phyloP scores from a whole-genome alignment of 2,329 filamentous ascomycete species.

The Nemania diffusa region DNA sequence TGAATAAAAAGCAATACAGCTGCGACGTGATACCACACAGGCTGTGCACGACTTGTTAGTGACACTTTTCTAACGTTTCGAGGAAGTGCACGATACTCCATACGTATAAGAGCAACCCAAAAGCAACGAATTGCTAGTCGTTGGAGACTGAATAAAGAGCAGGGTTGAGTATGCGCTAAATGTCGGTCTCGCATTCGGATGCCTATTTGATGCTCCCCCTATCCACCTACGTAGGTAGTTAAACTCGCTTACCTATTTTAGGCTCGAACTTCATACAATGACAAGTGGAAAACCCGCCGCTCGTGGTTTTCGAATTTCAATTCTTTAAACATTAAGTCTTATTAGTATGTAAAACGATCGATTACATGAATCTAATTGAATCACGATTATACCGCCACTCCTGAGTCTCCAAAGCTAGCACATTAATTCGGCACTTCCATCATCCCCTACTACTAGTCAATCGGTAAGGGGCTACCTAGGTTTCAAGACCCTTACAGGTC shows the following conservation, averaged over 20 bases:
- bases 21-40: neutral
- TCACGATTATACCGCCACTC: neutral
- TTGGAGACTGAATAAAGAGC: neutral
- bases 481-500: conserved; percentile 34
- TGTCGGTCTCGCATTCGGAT: conserved; percentile 28
- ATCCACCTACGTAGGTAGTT: neutral
- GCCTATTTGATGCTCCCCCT: neutral
- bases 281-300: neutral
- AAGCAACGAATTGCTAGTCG: no score
- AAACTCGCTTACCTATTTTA: no score
- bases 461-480: neutral
- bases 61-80: no score
- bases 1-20: neutral
- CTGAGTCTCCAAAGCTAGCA: neutral
- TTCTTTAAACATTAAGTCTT: neutral
- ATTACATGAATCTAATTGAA: neutral
- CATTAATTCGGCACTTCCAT: neutral
- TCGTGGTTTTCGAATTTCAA: neutral
- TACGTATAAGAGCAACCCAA: no score
- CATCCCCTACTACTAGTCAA: neutral
- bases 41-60: no score
- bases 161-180: neutral
- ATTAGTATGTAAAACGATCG: neutral
- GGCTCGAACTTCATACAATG: no score
- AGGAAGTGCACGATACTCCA: no score